phyloP scores from a whole-genome alignment of 257 asterid genomes.

The Penstemon barbatus region DNA sequence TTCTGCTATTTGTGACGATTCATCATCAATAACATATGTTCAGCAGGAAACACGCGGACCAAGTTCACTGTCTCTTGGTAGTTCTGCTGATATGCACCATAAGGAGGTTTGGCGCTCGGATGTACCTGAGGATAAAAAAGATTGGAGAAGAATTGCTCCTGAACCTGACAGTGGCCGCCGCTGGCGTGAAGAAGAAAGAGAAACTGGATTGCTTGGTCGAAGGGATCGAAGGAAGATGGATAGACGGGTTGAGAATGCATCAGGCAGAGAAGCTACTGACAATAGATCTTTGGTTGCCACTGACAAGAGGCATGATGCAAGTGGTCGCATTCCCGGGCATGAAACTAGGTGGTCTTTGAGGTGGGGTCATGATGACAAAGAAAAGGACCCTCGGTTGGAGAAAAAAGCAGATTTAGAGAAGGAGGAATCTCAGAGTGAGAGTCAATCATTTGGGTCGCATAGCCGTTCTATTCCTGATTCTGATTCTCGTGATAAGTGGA shows the following conservation, averaged over 20 bases:
- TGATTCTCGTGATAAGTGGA: conserved; percentile 98
- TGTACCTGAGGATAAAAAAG: conserved; percentile 74
- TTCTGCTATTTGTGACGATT: neutral
- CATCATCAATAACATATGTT: conserved; percentile 8
- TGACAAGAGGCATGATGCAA: conserved; percentile 81
- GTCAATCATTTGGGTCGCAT: conserved; percentile 51
- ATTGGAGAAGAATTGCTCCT: conserved; percentile 64
- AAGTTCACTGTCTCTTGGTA: conserved; percentile 83
- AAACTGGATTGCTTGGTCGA: conserved; percentile 91
- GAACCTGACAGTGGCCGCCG: conserved; percentile 86
- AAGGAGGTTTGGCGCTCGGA: conserved; percentile 87
- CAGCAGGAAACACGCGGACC: conserved; percentile 80
- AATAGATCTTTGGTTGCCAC: conserved; percentile 56
- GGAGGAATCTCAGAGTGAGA: conserved; percentile 68
- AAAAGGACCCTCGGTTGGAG: conserved; percentile 75
- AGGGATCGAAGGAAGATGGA: conserved; percentile 92
- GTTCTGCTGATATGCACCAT: conserved; percentile 69
- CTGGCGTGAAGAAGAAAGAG: conserved; percentile 99
- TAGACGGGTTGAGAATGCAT: conserved; percentile 67
- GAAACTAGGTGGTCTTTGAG: conserved; percentile 89
- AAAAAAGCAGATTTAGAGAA: conserved; percentile 70
- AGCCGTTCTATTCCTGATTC: conserved; percentile 67
- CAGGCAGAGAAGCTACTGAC: conserved; percentile 73
- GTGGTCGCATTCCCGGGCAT: conserved; percentile 64
- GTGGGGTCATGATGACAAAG: conserved; percentile 99